phyloP scores from a whole-genome alignment of 495 filamentous ascomycete genomes.

The Chaetomium fimeti region DNA sequence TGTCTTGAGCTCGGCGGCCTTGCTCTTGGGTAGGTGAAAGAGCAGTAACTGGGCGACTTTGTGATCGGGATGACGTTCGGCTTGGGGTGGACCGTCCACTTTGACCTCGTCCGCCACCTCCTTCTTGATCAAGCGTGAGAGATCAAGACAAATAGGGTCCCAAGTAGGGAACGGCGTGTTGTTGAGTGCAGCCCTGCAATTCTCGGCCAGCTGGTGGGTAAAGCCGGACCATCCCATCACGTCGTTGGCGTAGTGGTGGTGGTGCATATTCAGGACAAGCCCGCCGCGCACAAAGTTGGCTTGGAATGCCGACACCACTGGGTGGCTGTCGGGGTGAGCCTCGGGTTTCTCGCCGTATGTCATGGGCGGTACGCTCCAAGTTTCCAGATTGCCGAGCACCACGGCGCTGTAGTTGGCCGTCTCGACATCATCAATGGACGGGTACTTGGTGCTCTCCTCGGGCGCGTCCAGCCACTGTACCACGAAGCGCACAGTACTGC shows the following conservation, averaged over 20 bases:
- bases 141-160: neutral
- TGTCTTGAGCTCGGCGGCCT: neutral
- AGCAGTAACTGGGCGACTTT: neutral
- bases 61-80: neutral
- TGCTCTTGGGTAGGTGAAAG: neutral
- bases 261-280: neutral
- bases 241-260: neutral
- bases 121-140: neutral
- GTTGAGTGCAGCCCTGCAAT: neutral
- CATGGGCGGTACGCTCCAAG: constrained; percentile 2
- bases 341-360: neutral
- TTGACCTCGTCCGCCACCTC: neutral
- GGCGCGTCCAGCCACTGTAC: neutral
- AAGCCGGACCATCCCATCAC: neutral
- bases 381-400: neutral
- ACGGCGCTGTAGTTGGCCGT: neutral
- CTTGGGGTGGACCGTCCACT: neutral
- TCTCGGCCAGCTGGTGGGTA: neutral
- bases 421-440: neutral
- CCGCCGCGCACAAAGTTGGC: neutral
- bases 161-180: neutral
- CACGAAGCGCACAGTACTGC: neutral
- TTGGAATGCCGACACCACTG: neutral
- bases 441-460: neutral
- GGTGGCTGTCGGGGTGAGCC: neutral